Conservation (phyloP, 2,329 filamentous ascomycete species). For the Colletotrichum kahawae region DNA sequence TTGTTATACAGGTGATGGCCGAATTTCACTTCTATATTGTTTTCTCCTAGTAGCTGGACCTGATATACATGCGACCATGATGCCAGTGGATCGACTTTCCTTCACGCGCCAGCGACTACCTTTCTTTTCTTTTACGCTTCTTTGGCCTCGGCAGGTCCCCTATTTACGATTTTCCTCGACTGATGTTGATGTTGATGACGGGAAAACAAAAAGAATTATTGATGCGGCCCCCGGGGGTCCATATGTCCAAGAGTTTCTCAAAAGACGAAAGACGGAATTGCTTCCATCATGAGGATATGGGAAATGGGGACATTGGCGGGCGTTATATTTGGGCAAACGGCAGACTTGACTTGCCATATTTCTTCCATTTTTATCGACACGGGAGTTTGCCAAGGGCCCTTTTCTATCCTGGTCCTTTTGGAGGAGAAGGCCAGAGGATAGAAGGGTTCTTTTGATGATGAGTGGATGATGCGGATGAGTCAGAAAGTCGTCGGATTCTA, state of each 20-base stretch:
- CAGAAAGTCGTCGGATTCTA: not conserved
- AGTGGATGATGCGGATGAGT: not conserved
- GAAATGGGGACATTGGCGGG: slow-evolving; percentile 9
- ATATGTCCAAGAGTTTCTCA: slow-evolving; percentile 9
- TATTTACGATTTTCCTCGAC: slow-evolving; percentile 7
- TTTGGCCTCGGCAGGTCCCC: not conserved
- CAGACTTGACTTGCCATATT: not conserved
- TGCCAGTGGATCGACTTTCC: slow-evolving; percentile 20
- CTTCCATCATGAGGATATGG: slow-evolving; percentile 14
- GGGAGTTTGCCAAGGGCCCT: not conserved
- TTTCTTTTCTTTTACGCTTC: not conserved
- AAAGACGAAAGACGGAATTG: slow-evolving; percentile 20
- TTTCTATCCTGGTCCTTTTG: too few relatives aligned
- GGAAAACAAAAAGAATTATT: slow-evolving; percentile 16
- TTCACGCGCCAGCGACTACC: slow-evolving; percentile 7
- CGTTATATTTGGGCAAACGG: slow-evolving; percentile 6
- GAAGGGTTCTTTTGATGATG: not conserved
- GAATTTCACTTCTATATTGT: slow-evolving; percentile 17
- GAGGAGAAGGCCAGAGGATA: not conserved
- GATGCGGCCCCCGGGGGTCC: slow-evolving; percentile 12
- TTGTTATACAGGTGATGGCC: slow-evolving; percentile 3
- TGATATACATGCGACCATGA: slow-evolving; percentile 12
- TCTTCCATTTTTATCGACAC: not conserved
- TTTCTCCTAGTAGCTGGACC: slow-evolving; percentile 22
- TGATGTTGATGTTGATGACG: slow-evolving; percentile 14